Percentiles rank a stretch among this genome's conserved stretches.
Conservation (phyloP, 208 protist genomes). For the Wallacemonas collosoma region DNA sequence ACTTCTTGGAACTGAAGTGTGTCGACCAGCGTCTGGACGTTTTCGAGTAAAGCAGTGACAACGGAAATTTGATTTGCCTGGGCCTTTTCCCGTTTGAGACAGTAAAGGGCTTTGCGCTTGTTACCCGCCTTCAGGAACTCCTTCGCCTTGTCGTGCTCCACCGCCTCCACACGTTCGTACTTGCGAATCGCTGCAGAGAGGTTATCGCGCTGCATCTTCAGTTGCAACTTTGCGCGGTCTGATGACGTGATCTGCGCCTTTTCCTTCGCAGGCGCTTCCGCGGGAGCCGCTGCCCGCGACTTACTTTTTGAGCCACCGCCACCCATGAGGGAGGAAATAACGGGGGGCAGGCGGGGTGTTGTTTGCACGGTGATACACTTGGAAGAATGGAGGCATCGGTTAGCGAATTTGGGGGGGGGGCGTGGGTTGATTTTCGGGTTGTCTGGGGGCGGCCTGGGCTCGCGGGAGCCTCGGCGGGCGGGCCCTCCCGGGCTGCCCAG, state of each 20-base stretch:
- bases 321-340: slow-evolving; percentile 8
- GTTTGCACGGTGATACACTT: neutral
- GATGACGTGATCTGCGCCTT: slow-evolving; percentile 47
- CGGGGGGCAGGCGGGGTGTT: neutral
- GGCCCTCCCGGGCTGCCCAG: too few species aligned
- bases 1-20: slow-evolving; percentile 82
- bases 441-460: too few species aligned
- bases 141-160: slow-evolving; percentile 67
- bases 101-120: slow-evolving; percentile 78
- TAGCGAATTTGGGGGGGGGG: too few species aligned
- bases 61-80: slow-evolving; percentile 60
- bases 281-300: neutral
- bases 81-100: slow-evolving; percentile 68
- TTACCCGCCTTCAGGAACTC: slow-evolving; percentile 69
- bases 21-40: slow-evolving; percentile 73
- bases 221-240: slow-evolving; percentile 73
- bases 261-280: slow-evolving; percentile 3
- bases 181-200: slow-evolving; percentile 61
- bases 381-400: too few species aligned
- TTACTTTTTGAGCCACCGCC: slow-evolving; percentile 14
- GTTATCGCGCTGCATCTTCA: slow-evolving; percentile 85
- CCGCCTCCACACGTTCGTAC: slow-evolving; percentile 54
- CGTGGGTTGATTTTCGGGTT: too few species aligned
- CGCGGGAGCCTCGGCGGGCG: too few species aligned
- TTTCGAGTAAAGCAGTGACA: slow-evolving; percentile 77